Percentiles rank a stretch among this genome's conserved stretches.
Conservation (phyloP, 2,329 filamentous ascomycete genomes). For the Penicillium sp. region DNA sequence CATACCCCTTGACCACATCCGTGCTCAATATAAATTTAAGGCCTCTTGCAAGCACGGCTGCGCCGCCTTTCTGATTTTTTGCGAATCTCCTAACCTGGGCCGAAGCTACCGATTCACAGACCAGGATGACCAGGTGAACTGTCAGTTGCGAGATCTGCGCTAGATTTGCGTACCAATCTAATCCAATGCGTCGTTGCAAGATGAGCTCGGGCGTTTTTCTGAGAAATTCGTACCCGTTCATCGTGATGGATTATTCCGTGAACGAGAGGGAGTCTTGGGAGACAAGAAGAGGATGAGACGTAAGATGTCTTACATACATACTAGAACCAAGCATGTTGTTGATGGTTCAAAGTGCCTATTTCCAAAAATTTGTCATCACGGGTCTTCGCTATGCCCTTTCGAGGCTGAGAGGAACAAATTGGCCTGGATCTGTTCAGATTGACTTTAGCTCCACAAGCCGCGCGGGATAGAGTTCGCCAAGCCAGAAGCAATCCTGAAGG, state of each 20-base stretch:
- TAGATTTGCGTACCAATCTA: neutral
- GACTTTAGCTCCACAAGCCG: neutral
- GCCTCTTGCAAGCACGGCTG: neutral
- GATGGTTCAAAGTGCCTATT: neutral
- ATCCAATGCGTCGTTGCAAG: neutral
- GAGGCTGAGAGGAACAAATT: neutral
- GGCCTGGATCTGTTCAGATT: neutral
- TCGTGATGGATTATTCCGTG: neutral
- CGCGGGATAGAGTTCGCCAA: neutral
- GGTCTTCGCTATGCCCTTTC: neutral
- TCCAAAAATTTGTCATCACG: neutral
- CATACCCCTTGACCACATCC: neutral
- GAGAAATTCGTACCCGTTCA: neutral
- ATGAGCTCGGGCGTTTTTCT: neutral
- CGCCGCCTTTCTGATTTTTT: neutral
- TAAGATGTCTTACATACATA: neutral
- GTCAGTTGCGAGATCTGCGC: neutral
- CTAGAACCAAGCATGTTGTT: neutral
- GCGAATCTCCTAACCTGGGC: neutral
- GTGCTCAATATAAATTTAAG: neutral
- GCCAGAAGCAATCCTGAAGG: too few species aligned
- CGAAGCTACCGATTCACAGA: neutral
- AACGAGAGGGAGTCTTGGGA: neutral
- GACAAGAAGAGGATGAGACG: neutral
- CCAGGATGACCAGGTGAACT: neutral